Percentiles rank a stretch among this genome's conserved stretches.
Evolutionary conservation across 1,139 yeast species (phyloP).

Genomic region (Blastobotrys capitulatus): DNA sequence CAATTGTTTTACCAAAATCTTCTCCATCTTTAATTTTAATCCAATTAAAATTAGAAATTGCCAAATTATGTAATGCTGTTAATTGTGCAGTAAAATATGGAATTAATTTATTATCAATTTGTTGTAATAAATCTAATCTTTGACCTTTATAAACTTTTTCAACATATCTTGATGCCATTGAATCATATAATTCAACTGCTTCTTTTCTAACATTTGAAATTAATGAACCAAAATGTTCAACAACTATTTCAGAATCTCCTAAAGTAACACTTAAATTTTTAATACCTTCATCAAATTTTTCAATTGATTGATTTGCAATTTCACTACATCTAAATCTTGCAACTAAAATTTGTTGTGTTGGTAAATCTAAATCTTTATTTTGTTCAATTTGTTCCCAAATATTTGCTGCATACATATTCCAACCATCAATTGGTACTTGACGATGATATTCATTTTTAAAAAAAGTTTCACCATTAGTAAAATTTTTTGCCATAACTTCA

Average conservation of each 20-base stretch:
- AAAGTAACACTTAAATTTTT: constrained; percentile 26
- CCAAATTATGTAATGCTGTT: constrained; percentile 31
- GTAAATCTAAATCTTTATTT: constrained; percentile 90
- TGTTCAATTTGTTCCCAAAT: constrained; percentile 93
- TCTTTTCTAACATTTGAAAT: constrained; percentile 25
- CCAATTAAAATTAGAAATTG: constrained; percentile 27
- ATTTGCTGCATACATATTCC: constrained; percentile 86
- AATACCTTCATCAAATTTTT: constrained; percentile 37
- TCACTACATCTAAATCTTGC: constrained; percentile 96
- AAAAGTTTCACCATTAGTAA: constrained; percentile 37
- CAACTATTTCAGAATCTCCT: constrained; percentile 19
- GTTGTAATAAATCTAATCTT: constrained; percentile 40
- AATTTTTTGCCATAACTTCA: constrained; percentile 56
- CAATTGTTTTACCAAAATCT: neutral
- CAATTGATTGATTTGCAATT: constrained; percentile 51
- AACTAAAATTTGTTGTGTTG: constrained; percentile 92
- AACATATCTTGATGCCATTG: constrained; percentile 68
- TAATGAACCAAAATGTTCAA: constrained; percentile 29
- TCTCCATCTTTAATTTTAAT: constrained; percentile 11
- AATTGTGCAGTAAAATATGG: constrained; percentile 42
- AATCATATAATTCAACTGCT: constrained; percentile 53
- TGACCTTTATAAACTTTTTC: constrained; percentile 60
- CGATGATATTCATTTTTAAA: constrained; percentile 77
- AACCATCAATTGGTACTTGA: constrained; percentile 87
- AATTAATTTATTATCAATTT: constrained; percentile 30